These are phyloP conservation scores for Anisodus acutangulus DNA, from an alignment of 257 asterid genomes.

Conservation along the genomic window DNA sequence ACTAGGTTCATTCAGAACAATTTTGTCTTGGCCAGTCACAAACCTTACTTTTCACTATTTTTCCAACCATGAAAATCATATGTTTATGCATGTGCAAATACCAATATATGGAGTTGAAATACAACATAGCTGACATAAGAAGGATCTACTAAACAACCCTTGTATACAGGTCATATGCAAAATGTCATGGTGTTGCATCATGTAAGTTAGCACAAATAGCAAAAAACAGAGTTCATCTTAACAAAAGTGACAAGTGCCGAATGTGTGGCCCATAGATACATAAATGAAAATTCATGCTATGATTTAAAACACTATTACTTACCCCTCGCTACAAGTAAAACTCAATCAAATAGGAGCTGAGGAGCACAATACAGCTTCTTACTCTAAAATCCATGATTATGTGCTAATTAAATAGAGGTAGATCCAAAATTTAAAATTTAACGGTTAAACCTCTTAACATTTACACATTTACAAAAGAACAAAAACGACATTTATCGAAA, in stretches of 20 bases:
- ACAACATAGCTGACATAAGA: neutral
- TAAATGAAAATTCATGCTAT: neutral
- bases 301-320: neutral
- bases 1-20: neutral
- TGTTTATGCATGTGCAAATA: neutral
- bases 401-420: no score
- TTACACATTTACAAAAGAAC: neutral
- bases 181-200: neutral
- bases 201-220: neutral
- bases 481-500: no score
- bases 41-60: neutral
- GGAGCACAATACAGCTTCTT: neutral
- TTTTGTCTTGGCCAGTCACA: constrained; percentile 1
- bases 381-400: neutral
- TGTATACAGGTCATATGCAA: neutral
- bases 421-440: neutral
- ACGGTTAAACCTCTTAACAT: no score
- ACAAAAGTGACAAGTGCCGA: neutral
- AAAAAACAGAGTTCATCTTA: neutral
- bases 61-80: neutral
- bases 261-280: neutral
- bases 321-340: neutral
- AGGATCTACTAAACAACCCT: neutral
- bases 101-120: neutral
- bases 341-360: neutral